These are phyloP conservation scores for Cladosporium sphaerospermum DNA, from an alignment of 2,329 filamentous ascomycete genomes.

Conservation along the genomic window DNA sequence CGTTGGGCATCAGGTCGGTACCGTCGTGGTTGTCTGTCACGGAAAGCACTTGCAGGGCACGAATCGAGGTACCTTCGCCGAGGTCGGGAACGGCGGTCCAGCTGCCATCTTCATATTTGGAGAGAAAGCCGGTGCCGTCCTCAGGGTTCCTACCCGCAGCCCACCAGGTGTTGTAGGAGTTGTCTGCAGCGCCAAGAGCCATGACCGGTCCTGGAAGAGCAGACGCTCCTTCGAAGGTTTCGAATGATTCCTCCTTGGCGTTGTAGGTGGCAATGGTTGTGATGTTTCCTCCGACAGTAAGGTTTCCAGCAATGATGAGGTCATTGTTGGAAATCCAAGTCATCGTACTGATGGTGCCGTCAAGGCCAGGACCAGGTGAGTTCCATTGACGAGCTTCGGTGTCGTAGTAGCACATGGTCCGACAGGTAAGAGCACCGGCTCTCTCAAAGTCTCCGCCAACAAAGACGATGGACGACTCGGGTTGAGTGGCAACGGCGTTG, in stretches of 20 bases:
- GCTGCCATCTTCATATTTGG: conserved; percentile 66
- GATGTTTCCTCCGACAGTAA: conserved; percentile 60
- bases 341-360: conserved; percentile 64
- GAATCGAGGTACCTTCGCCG: conserved; percentile 60
- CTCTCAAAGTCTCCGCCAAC: conserved; percentile 80
- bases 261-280: conserved; percentile 70
- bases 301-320: conserved; percentile 70
- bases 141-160: conserved; percentile 58
- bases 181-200: conserved; percentile 66
- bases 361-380: conserved; percentile 58
- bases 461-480: conserved; percentile 67
- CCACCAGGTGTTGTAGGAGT: conserved; percentile 71
- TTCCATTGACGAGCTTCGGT: conserved; percentile 68
- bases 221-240: conserved; percentile 53
- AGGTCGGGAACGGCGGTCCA: conserved; percentile 67
- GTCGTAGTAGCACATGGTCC: conserved; percentile 74
- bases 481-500: conserved; percentile 67
- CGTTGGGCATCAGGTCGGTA: conserved; percentile 56
- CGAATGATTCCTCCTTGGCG: conserved; percentile 60
- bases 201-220: conserved; percentile 74
- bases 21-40: conserved; percentile 61
- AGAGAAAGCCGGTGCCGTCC: conserved; percentile 67
- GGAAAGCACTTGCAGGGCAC: conserved; percentile 74
- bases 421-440: conserved; percentile 77
- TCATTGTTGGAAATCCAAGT: conserved; percentile 68